Evolutionary conservation across 805 yeast genomes (phyloP), one percentile per base, ranked within the genome.

Genomic region (Saturnispora hagleri): DNA sequence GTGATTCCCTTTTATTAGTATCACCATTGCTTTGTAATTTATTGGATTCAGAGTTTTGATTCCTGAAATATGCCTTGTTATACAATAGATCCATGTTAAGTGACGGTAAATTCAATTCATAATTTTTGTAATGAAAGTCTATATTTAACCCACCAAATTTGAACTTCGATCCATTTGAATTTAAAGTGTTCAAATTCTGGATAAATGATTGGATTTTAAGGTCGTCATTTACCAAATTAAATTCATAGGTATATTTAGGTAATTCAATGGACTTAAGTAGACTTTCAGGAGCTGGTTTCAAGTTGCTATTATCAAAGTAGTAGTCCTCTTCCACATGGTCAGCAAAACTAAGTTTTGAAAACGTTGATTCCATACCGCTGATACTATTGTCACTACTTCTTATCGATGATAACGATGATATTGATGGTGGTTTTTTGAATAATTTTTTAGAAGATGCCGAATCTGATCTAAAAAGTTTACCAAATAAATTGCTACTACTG

Each of bases 231-330:
- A 60, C 58, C 18, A 67, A 46, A 42, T 57, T 61, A 48, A 65
- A 67, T 52, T 62, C 62, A 56, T 51, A 66, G 5, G 17, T 7
- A 5, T 60, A 58, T 18, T 42, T 51, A 10, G 52, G 24, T 22
- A 62, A 51, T 18, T 64, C 66, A 2, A 60, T 60, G 5, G 60
- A 58, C 42, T 58, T 59, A 44, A 62, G 64, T 43, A 67, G 63
- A 36, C 80, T 60, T 54, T 76, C 80, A 3, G 79, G 79, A 6
- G 80, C 79, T 3, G 50, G 50, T 7, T 31, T 9, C 15, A 33
- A 22, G 4, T 28, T 47, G 13, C 18, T 24, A 26, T 40, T 15
- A 17, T 46, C 46, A n/a, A 24, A 41, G 22, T 22, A 38, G 17
- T 48, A 46, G 7, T 48, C 46, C 22, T 48, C 46, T 35, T 6